Conservation (phyloP, 192 early-diverging fungal genomes). For the Backusella liffmaniae region DNA sequence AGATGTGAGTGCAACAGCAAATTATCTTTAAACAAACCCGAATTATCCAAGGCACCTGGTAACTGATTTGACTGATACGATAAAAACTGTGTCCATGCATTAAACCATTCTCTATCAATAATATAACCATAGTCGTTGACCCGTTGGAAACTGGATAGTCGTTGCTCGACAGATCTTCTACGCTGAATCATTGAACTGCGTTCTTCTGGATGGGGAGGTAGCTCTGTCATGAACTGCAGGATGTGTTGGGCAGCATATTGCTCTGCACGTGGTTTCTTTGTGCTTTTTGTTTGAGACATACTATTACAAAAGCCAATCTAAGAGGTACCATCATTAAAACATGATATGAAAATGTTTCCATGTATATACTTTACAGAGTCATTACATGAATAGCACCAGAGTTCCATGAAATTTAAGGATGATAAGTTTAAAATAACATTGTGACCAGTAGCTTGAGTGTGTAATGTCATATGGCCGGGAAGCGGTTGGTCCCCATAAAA, state of each 20-base stretch:
- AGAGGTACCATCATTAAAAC: neutral
- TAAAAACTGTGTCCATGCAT: neutral
- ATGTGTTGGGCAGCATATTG: neutral
- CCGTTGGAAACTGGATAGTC: neutral
- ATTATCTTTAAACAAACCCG: neutral
- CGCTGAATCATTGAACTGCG: neutral
- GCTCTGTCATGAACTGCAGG: neutral
- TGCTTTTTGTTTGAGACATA: neutral
- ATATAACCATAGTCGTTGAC: neutral
- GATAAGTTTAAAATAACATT: constrained; percentile 2
- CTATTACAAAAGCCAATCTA: neutral
- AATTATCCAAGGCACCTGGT: neutral
- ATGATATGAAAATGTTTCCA: too few relatives aligned
- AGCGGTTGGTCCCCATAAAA: neutral
- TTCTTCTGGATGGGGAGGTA: neutral
- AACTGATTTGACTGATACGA: neutral
- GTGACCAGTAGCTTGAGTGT: neutral
- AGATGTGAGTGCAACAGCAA: neutral
- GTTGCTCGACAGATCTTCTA: neutral
- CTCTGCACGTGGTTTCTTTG: neutral
- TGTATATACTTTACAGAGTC: neutral
- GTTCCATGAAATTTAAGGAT: constrained; percentile 3
- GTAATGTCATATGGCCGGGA: neutral
- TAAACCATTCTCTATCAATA: constrained; percentile 2
- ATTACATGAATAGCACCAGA: constrained; percentile 8